Percentiles rank a stretch among this genome's conserved stretches.
Evolutionary conservation across 768 basidiomycete genomes (phyloP).

Genomic region (Kwoniella pini): DNA sequence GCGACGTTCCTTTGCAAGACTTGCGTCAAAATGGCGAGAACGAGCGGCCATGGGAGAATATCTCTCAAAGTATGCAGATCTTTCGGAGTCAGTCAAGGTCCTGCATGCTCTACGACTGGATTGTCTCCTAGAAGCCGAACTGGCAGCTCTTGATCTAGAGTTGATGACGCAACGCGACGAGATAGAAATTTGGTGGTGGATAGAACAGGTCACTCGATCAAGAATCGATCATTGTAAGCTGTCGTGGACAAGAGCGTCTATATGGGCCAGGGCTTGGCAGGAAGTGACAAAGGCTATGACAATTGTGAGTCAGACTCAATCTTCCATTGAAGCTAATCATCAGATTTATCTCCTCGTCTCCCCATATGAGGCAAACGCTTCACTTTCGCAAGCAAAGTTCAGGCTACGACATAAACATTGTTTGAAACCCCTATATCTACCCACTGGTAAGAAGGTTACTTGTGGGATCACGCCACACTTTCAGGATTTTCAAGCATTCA

Average conservation of each 20-base stretch:
- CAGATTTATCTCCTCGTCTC: conserved; percentile 3
- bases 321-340: not conserved
- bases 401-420: conserved; percentile 35
- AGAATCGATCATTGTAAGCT: not conserved
- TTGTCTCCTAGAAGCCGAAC: conserved; percentile 34
- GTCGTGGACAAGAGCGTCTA: not conserved
- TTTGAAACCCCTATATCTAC: conserved; percentile 11
- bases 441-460: conserved; percentile 1
- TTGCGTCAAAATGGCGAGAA: conserved; percentile 35
- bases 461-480: conserved; percentile 16
- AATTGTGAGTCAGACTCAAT: conserved; percentile 11
- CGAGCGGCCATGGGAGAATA: conserved; percentile 20
- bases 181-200: conserved; percentile 39
- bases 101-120: conserved; percentile 32
- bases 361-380: not conserved
- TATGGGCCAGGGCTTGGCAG: conserved; percentile 28
- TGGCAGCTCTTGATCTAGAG: conserved; percentile 26
- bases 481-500: not conserved
- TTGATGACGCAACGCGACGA: conserved; percentile 28
- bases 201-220: conserved; percentile 17
- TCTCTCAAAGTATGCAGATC: not conserved
- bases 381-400: conserved; percentile 20
- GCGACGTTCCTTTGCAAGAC: conserved; percentile 17
- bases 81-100: not conserved
- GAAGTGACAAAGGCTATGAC: conserved; percentile 19